A percentile compares a stretch with the other conserved stretches of the same genome.
Conservation (phyloP, 768 basidiomycete species). For the Lactarius hatsudake region DNA sequence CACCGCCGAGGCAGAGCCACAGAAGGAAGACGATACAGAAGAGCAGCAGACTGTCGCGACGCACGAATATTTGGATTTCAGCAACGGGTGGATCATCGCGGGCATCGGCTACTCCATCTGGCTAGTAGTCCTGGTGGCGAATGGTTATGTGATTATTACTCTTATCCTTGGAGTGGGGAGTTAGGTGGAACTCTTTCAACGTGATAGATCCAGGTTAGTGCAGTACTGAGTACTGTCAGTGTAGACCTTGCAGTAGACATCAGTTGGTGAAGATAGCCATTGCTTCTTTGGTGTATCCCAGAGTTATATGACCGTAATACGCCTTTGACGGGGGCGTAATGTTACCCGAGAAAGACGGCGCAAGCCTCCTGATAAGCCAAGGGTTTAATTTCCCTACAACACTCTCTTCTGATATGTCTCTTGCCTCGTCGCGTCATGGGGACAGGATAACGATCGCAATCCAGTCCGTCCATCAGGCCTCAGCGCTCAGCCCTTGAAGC, state of each 20-base stretch:
- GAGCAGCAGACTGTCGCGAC: conserved; percentile 25
- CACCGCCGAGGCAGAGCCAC: not conserved
- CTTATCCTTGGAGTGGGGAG: conserved; percentile 44
- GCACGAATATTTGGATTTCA: conserved; percentile 55
- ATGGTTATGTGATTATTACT: conserved; percentile 70
- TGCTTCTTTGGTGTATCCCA: not conserved
- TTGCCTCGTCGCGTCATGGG: not conserved
- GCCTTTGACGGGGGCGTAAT: not conserved
- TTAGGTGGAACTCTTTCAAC: not conserved
- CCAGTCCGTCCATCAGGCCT: conserved; percentile 35
- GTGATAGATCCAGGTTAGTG: not conserved
- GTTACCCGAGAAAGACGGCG: not conserved
- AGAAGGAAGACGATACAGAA: conserved; percentile 9
- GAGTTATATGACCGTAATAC: not conserved
- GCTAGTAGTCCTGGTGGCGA: conserved; percentile 64
- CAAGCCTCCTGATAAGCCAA: not conserved
- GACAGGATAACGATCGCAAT: conserved; percentile 37
- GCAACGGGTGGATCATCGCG: conserved; percentile 53
- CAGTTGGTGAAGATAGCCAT: not conserved
- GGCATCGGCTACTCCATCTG: conserved; percentile 57
- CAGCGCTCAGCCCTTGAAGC: conserved; percentile 30
- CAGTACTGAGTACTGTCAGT: not conserved
- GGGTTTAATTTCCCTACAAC: not conserved
- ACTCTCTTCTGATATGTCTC: conserved; percentile 2
- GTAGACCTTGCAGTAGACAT: not conserved